Evolutionary conservation across 305 asterid species (phyloP).

Genomic region (Fraxinus sp.): DNA sequence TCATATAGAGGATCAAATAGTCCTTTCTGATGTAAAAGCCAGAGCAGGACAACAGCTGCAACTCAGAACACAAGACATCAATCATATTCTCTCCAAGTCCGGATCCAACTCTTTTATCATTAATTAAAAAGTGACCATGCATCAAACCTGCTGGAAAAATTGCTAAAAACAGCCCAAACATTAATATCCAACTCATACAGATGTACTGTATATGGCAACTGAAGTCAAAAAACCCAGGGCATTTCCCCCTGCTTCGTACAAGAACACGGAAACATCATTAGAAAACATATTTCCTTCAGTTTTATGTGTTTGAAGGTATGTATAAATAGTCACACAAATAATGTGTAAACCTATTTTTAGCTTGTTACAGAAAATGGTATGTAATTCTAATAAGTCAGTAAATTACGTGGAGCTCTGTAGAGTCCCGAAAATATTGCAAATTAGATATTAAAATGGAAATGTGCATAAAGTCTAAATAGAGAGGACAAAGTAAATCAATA

Average conservation of each 20-base stretch:
- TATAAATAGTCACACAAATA: not conserved
- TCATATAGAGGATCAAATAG: slow-evolving; percentile 81
- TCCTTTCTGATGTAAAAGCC: slow-evolving; percentile 86
- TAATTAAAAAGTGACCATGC: slow-evolving; percentile 5
- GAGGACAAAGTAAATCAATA: not conserved
- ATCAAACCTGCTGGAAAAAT: slow-evolving; percentile 78
- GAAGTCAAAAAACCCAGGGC: slow-evolving; percentile 81
- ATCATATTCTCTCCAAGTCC: slow-evolving; percentile 1
- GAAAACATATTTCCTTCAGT: not conserved
- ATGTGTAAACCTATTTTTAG: not conserved
- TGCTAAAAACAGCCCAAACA: slow-evolving; percentile 73
- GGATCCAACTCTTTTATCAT: not conserved
- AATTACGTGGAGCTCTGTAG: not conserved
- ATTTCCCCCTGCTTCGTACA: slow-evolving; percentile 54
- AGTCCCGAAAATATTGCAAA: not conserved
- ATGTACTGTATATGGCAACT: slow-evolving; percentile 82
- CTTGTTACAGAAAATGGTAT: not conserved
- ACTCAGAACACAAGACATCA: slow-evolving; percentile 21
- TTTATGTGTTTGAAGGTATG: not conserved
- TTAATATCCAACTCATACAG: slow-evolving; percentile 78
- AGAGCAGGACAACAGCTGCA: slow-evolving; percentile 67
- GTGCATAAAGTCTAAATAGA: not conserved
- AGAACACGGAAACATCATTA: slow-evolving; percentile 17
- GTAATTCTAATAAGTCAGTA: not conserved
- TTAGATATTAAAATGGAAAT: not conserved